These are phyloP conservation scores for Ceratobasidium sp. DNA, from an alignment of 1,284 basidiomycete species.

Conservation along the genomic window DNA sequence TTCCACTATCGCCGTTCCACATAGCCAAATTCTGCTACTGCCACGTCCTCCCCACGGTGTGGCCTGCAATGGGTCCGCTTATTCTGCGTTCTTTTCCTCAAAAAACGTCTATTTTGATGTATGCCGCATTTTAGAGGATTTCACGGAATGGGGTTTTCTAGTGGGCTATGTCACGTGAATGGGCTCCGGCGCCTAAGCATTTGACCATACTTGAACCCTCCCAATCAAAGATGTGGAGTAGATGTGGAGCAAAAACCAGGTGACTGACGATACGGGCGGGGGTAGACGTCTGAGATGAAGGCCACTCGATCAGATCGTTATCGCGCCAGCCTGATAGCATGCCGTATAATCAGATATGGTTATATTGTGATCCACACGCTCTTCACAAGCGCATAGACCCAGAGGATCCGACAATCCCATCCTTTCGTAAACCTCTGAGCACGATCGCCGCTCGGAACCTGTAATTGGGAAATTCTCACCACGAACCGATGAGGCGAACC, in stretches of 20 bases:
- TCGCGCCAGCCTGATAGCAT: neutral
- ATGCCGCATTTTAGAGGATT: neutral
- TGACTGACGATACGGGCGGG: neutral
- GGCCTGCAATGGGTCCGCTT: neutral
- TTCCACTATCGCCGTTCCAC: slow-evolving; percentile 1
- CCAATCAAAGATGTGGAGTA: slow-evolving; percentile 4
- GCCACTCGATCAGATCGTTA: neutral
- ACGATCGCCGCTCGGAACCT: neutral
- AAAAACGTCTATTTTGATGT: neutral
- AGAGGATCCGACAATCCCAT: neutral
- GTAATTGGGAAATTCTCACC: neutral
- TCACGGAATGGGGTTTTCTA: neutral
- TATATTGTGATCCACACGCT: neutral
- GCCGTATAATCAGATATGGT: neutral
- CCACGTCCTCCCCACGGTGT: neutral
- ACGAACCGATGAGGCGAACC: neutral
- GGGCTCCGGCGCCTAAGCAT: neutral
- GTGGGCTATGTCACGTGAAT: neutral
- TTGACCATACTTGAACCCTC: too few species aligned
- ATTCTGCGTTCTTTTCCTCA: neutral
- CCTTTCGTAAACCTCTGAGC: neutral
- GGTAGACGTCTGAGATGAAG: neutral
- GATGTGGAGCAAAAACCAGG: slow-evolving; percentile 6
- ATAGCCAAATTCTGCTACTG: neutral
- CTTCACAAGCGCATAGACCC: neutral